Evolutionary conservation across 345 rosid genomes (phyloP).

Genomic region (Hypericum perforatum): DNA sequence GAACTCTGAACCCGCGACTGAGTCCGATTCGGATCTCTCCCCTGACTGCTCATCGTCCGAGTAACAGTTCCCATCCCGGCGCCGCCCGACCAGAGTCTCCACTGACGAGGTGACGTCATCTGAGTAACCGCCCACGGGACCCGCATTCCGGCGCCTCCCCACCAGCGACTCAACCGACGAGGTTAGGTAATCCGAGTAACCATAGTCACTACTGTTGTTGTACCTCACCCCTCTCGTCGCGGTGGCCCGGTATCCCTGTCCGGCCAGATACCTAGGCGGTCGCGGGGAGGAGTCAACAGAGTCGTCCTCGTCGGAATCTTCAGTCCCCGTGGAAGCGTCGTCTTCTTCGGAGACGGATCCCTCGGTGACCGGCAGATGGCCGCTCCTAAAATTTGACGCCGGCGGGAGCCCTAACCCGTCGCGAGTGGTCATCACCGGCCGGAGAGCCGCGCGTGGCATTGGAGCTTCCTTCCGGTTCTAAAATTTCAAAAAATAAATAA

Average conservation of each 20-base stretch:
- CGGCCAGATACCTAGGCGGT: conserved; percentile 21
- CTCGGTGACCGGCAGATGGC: conserved; percentile 9
- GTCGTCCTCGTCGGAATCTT: conserved; percentile 61
- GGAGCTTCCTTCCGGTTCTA: conserved; percentile 11
- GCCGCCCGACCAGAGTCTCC: conserved; percentile 48
- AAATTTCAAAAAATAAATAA: background rate
- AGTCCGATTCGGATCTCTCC: conserved; percentile 40
- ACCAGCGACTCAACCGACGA: conserved; percentile 69
- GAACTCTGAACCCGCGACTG: conserved; percentile 67
- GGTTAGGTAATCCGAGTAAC: conserved; percentile 59
- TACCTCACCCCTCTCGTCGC: conserved; percentile 17
- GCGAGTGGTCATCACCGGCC: conserved; percentile 1
- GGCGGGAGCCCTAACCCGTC: conserved; percentile 12
- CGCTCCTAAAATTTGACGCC: conserved; percentile 12
- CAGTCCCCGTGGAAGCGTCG: conserved; percentile 47
- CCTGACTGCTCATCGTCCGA: conserved; percentile 37
- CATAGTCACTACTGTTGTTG: conserved; percentile 35
- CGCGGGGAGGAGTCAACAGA: conserved; percentile 66
- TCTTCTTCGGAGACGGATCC: background rate
- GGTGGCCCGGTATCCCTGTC: background rate
- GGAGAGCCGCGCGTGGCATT: background rate
- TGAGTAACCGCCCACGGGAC: too few relatives aligned
- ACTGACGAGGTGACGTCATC: conserved; percentile 76
- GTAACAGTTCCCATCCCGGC: conserved; percentile 30
- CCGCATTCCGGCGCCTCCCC: conserved; percentile 22